Base-by-base conservation (phyloP, 305 asterid species). In the Fraxinus baroniana region DNA sequence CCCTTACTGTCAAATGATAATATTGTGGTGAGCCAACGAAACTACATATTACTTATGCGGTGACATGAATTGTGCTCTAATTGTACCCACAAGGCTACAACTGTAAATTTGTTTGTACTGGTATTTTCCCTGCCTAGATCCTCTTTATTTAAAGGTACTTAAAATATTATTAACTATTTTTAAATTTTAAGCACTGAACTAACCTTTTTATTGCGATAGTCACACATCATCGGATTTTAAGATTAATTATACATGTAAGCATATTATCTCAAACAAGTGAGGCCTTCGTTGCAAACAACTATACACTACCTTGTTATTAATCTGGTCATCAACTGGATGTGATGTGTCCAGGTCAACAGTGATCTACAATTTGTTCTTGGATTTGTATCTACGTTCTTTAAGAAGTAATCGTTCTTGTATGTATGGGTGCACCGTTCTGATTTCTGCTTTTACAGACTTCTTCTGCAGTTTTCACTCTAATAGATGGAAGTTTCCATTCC, bases 401-500 rank as follows among this genome's bases (percentile, higher is more conserved):
- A 46, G 78, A 33, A 33, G 33, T 26, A 17, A 44, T 71, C 8
- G 9, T 13, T 72, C 57, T 74, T 74, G 17, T 52, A 77, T 71
- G 8, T 74, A 72, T 81, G 70, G 36, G 55, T 81, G 74, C 18
- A 24, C 73, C 17, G 10, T 82, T 76, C 70, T 22, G 37, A 62
- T 73, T 75, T 74, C 20, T 55, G 76, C 71, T 33, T 80, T 82
- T 83, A 77, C 87, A 86, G 86, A 62, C 79, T 49, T 83, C 87
- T 76, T 82, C 80, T 73, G 83, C 84, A 81, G 90, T 79, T 84
- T 49, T 80, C 75, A 62, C 84, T 76, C 84, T 80, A 75, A 86
- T 92, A 86, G 90, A 90, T 92, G 93, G 97, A 90, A 86, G 88
- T 84, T 32, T 84, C 80, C 72, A 80, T 83, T 90, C 83, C 91